Conservation (phyloP, 228 moss, liverwort and hornwort genomes). For the Sphagnum fallax region DNA sequence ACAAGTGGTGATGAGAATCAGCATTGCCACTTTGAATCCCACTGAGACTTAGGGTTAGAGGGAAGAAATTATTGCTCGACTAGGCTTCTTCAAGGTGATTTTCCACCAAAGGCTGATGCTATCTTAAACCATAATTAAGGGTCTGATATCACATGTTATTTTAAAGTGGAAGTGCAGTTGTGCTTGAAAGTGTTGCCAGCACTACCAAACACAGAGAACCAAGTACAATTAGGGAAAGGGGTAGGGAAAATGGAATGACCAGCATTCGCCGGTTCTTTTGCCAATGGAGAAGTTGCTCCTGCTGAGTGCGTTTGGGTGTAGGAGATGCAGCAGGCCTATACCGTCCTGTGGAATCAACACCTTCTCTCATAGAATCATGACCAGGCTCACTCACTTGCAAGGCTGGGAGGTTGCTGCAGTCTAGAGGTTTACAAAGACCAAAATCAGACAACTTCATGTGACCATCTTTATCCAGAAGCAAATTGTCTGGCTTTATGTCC, state of each 20-base stretch:
- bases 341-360: slow-evolving; percentile 56
- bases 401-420: slow-evolving; percentile 86
- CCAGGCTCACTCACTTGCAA: slow-evolving; percentile 82
- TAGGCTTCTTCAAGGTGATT: too few relatives aligned
- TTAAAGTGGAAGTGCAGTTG: too few relatives aligned
- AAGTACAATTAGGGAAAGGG: too few relatives aligned
- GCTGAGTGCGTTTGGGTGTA: slow-evolving; percentile 85
- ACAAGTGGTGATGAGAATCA: too few relatives aligned
- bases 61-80: too few relatives aligned
- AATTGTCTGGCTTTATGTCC: slow-evolving; percentile 98
- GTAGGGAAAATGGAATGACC: slow-evolving; percentile 32
- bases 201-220: background rate
- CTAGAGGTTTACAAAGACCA: slow-evolving; percentile 96
- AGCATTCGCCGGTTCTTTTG: slow-evolving; percentile 98
- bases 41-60: too few relatives aligned
- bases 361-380: slow-evolving; percentile 64
- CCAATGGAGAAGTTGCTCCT: slow-evolving; percentile 97
- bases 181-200: too few relatives aligned
- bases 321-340: slow-evolving; percentile 40
- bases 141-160: too few relatives aligned
- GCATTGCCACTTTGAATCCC: too few relatives aligned
- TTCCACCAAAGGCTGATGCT: too few relatives aligned
- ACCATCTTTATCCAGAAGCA: slow-evolving; percentile 92
- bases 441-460: slow-evolving; percentile 99
- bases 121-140: too few relatives aligned